Base-by-base conservation (phyloP, 2,329 filamentous ascomycete species). In the Aspergillus puulaauensis region DNA sequence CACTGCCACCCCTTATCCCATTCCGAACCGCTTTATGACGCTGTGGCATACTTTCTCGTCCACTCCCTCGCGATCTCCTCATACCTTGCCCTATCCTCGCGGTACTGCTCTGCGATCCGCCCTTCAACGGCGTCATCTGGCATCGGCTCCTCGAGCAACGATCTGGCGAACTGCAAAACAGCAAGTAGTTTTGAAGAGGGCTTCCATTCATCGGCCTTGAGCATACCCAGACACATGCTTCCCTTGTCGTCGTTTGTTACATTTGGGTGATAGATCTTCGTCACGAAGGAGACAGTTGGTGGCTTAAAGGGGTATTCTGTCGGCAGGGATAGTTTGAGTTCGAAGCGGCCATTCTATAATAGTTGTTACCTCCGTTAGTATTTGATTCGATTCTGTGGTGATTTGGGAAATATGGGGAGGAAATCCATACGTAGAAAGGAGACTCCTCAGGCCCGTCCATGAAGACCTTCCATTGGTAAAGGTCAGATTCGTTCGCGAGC, bases 181-280 rank as follows among this genome's bases (percentile, higher is more conserved):
- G 86, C 84, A 46, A 78, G 77, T 64, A 96, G 83, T 78, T 88
- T 89, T 69, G 88, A 90, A 60, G 88, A 88, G 17, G 93, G 93
- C 82, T 96, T 97, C 93, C 93, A 97, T 76, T 91, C 88, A 68
- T 96, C 91, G 31, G 88, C 75, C 72, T 93, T 91, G 66, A 97
- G 85, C 75, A 93, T 84, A 59, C 86, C 87, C 45, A 97, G 82
- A 77, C 93, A 97, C 85, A 97, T 90, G 77, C 83, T 88, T 61
- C 93, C 93, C 65, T 86, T 85, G 70, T 85, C 83, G 75, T 96
- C 92, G 82, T 96, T 95, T 70, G 89, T 91, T 59, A 97, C 85
- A 78, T 97, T 97, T 45, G 93, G 92, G 79, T 97, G 93, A 83
- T 96, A 97, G 81, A 96, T 90, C 77, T 93, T 93, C 52, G 92